Evolutionary conservation across 176 grass and related monocot species (phyloP), one percentile per base, ranked within the genome.

Genomic region (Tillandsia fasciculata): DNA sequence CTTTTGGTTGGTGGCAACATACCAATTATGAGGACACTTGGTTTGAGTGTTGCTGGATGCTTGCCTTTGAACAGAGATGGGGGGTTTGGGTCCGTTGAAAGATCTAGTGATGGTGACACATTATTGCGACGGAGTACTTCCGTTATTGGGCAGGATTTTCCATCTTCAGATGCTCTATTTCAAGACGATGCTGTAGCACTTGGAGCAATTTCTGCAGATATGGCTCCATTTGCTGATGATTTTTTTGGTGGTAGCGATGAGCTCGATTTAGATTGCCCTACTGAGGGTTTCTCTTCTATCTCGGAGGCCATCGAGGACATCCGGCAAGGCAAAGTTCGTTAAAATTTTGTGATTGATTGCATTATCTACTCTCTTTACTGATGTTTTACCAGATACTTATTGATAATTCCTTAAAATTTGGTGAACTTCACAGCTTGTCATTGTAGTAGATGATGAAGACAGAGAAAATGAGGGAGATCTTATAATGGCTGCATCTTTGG

Each of bases 381-480:
- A 2, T 23, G 22, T 64, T 10, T 66, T 50, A 23, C n/a, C 52
- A 49, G 28, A 26, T 71, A 23, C 49, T 13, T 24, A 71, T 11
- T 42, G 42, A 48, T 54, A 48, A 51, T 76, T 52, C 53, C 13
- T 70, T 75, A n/a, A 82, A 65, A 11, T 69, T 67, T 12, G 18
- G 10, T 85, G 74, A 1, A 23, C 68, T 69, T 64, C 88, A 73
- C 66, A 96, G 91, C 71, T 88, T 42, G 91, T 96, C 52, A 96
- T 96, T 79, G 91, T 86, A 58, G 91, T 96, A 26, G 91, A 96
- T 42, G 91, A 96, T 2, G 91, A 96, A 82, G 78, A 78, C 20
- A 88, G 91, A 81, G 91, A 96, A 83, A 96, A 96, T 63, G 91
- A 96, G 53, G 91, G 91, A 24, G 91, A 91, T 65, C 80, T 96